Evolutionary conservation across 192 early-diverging fungal species (phyloP), one percentile per base, ranked within the genome.

Genomic region (Chytriomyces sp.): DNA sequence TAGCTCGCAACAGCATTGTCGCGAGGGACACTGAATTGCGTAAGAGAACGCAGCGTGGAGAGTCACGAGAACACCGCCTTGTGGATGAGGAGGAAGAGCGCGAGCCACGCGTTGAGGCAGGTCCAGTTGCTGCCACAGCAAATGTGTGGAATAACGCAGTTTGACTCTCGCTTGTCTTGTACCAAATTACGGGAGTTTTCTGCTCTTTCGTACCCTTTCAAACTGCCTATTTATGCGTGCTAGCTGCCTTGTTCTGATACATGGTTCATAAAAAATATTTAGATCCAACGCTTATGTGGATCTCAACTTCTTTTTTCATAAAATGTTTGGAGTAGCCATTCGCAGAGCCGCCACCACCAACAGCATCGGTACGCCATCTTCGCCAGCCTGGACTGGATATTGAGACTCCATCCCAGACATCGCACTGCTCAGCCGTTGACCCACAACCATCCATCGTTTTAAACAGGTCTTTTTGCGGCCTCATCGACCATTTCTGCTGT

Each of bases 31-130:
- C 20, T 57, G 53, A 57, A 57, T 57, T 57, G 13, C 53, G 53
- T 20, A 57, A 57, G 20, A 57, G 20, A 57, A 20, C 18, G 44
- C 66, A 67, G 45, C 66, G 44, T 3, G 10, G 44, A 3, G 66
- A 67, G 44, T 10, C 8, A n/a, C 66, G 66, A 11, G 35, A n/a
- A 6, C 28, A 67, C 9, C 26, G 45, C 2, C 66, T 67, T 67
- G 66, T 67, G 66, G 66, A 67, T 67, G 66, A 67, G 46, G 66
- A 67, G 44, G 66, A 67, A 18, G 66, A 46, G n/a, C 35, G 35
- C 35, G 35, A 35, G 35, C 35, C 35, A 35, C 35, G 4, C 35
- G 35, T 35, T 2, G 35, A 35, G 35, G 35, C 35, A 35, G 35
- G 35, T 35, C 35, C 35, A 0, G 2, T 35, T 35, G 35, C 35